A percentile compares a stretch with the other conserved stretches of the same genome.
Conservation (phyloP, 176 grass and related monocot species). For the Saccharum officinarum region DNA sequence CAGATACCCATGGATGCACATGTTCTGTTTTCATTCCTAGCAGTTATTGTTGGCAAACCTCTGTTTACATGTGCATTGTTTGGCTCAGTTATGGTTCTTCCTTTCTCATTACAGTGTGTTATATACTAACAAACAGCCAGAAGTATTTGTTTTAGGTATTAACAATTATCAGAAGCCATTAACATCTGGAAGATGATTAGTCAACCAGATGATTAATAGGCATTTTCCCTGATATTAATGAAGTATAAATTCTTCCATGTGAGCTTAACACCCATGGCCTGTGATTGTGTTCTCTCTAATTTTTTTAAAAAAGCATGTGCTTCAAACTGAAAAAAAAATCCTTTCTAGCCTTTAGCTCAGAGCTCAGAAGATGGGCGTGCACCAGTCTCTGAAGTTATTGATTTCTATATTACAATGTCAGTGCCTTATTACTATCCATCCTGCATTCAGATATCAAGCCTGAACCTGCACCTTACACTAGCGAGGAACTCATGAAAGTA, state of each 20-base stretch:
- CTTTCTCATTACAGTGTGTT: neutral
- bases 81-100: neutral
- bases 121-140: neutral
- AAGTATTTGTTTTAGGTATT: neutral
- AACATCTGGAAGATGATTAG: neutral
- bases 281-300: neutral
- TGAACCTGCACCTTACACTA: conserved; percentile 52
- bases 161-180: neutral
- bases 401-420: neutral
- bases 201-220: neutral
- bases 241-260: neutral
- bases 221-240: neutral
- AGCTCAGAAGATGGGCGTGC: conserved; percentile 23
- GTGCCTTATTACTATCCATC: conserved; percentile 18
- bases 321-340: neutral
- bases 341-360: neutral
- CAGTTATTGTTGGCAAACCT: conserved; percentile 12
- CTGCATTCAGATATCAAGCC: conserved; percentile 66
- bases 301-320: neutral
- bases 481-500: conserved; percentile 87
- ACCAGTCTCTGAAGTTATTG: conserved; percentile 7
- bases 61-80: neutral
- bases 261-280: neutral
- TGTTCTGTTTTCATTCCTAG: neutral
- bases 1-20: neutral